Conservation (phyloP, 2,329 filamentous ascomycete genomes). For the Aureobasidium sp. region DNA sequence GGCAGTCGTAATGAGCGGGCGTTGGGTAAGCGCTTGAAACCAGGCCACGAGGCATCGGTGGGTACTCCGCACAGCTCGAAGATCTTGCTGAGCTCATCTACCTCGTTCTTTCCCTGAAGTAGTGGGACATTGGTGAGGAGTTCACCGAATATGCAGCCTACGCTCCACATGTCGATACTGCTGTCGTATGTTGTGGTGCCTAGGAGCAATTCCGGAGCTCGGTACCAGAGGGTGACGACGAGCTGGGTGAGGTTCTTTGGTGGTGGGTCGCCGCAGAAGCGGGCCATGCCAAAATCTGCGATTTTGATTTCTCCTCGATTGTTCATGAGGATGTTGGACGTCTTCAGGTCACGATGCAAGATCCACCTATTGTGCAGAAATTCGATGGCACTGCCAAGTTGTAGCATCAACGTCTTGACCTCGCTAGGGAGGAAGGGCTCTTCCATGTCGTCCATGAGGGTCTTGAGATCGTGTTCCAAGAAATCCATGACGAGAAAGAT, state of each 20-base stretch:
- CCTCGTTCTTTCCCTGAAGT: slow-evolving; percentile 83
- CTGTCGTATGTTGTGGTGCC: slow-evolving; percentile 66
- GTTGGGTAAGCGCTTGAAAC: slow-evolving; percentile 79
- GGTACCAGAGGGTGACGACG: slow-evolving; percentile 96
- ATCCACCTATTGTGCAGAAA: slow-evolving; percentile 89
- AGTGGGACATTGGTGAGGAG: slow-evolving; percentile 74
- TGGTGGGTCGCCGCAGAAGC: slow-evolving; percentile 72
- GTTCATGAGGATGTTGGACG: slow-evolving; percentile 86
- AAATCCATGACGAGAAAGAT: slow-evolving; percentile 96
- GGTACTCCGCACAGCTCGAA: slow-evolving; percentile 86
- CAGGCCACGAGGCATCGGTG: slow-evolving; percentile 73
- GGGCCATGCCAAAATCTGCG: slow-evolving; percentile 96
- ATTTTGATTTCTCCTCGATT: slow-evolving; percentile 93
- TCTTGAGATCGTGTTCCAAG: slow-evolving; percentile 92
- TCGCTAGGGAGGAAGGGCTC: slow-evolving; percentile 90
- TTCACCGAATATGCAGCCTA: slow-evolving; percentile 94
- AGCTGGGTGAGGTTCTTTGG: slow-evolving; percentile 72
- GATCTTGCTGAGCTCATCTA: slow-evolving; percentile 78
- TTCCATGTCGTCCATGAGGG: slow-evolving; percentile 84
- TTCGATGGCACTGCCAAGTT: slow-evolving; percentile 69
- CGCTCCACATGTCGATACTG: slow-evolving; percentile 87
- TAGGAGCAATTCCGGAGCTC: slow-evolving; percentile 80
- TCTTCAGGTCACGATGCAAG: slow-evolving; percentile 82
- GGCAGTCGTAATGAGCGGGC: slow-evolving; percentile 66
- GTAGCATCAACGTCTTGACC: slow-evolving; percentile 78